Evolutionary conservation across 75 land plant genomes (phyloP).

Genomic region (Pinus taeda): DNA sequence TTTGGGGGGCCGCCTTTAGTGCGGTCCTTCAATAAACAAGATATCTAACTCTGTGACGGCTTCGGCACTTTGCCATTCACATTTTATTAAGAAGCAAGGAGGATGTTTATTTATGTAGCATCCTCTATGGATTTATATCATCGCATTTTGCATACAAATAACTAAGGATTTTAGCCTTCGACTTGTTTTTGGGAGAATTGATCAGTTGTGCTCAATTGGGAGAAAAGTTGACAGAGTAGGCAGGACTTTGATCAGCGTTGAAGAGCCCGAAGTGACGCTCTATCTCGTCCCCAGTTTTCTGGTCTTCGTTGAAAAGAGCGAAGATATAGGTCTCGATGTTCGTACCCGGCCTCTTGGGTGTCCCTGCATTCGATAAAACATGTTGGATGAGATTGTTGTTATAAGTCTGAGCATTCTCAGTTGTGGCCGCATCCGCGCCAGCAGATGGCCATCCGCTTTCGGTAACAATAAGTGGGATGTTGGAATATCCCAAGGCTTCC

Average conservation of each 20-base stretch:
- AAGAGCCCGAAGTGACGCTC: slow-evolving; percentile 25
- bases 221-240: neutral
- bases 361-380: slow-evolving; percentile 22
- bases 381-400: slow-evolving; percentile 31
- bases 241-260: neutral
- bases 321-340: slow-evolving; percentile 40
- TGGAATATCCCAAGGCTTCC: slow-evolving; percentile 18
- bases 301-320: slow-evolving; percentile 54
- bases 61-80: too few relatives aligned
- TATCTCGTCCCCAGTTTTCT: slow-evolving; percentile 32
- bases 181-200: too few relatives aligned
- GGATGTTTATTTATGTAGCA: too few relatives aligned
- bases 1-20: too few relatives aligned
- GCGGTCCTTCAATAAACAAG: too few relatives aligned
- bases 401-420: slow-evolving; percentile 35
- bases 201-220: too few relatives aligned
- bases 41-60: too few relatives aligned
- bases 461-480: slow-evolving; percentile 20
- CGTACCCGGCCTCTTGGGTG: slow-evolving; percentile 33
- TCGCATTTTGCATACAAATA: too few relatives aligned
- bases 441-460: slow-evolving; percentile 53
- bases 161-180: too few relatives aligned
- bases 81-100: too few relatives aligned
- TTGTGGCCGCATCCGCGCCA: neutral
- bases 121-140: too few relatives aligned